A percentile compares a stretch with the other conserved stretches of the same genome.
phyloP scores from a whole-genome alignment of 1,139 yeast genomes.

The Komagataea norvegica region DNA sequence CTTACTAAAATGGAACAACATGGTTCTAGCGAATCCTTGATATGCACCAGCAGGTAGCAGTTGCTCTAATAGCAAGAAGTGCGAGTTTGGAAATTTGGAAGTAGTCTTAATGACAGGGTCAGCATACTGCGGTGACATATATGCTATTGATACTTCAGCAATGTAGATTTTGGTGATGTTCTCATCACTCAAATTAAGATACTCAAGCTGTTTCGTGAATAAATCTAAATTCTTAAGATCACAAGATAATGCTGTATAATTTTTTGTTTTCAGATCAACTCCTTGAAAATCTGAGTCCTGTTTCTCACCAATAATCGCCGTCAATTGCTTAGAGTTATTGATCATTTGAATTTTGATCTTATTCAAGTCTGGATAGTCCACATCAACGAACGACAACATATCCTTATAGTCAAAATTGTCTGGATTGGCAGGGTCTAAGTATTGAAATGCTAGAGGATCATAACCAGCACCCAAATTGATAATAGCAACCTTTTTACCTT shows the following conservation, averaged over 20 bases:
- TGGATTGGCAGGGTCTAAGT: slow-evolving; percentile 36
- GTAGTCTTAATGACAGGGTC: slow-evolving; percentile 56
- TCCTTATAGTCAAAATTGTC: slow-evolving; percentile 23
- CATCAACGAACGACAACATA: slow-evolving; percentile 53
- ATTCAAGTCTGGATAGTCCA: slow-evolving; percentile 72
- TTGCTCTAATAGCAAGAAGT: slow-evolving; percentile 68
- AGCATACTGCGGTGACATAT: slow-evolving; percentile 69
- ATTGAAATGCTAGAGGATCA: slow-evolving; percentile 72
- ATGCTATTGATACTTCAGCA: slow-evolving; percentile 81
- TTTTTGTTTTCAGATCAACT: slow-evolving; percentile 38
- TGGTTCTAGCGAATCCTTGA: slow-evolving; percentile 70
- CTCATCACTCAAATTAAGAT: slow-evolving; percentile 24
- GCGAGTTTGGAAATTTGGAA: slow-evolving; percentile 42
- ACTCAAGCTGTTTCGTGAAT: slow-evolving; percentile 37
- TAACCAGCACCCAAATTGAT: slow-evolving; percentile 81
- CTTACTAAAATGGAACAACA: slow-evolving; percentile 68
- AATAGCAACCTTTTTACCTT: slow-evolving; percentile 33
- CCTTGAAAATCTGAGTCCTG: slow-evolving; percentile 20
- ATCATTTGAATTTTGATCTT: slow-evolving; percentile 52
- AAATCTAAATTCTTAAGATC: slow-evolving; percentile 50
- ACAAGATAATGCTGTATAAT: slow-evolving; percentile 65
- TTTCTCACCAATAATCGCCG: slow-evolving; percentile 39
- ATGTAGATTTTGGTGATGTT: slow-evolving; percentile 52
- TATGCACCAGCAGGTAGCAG: slow-evolving; percentile 56
- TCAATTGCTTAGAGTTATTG: slow-evolving; percentile 42